Evolutionary conservation across 2,329 filamentous ascomycete species (phyloP), one percentile per base, ranked within the genome.

Genomic region (Talaromyces pinophilus): DNA sequence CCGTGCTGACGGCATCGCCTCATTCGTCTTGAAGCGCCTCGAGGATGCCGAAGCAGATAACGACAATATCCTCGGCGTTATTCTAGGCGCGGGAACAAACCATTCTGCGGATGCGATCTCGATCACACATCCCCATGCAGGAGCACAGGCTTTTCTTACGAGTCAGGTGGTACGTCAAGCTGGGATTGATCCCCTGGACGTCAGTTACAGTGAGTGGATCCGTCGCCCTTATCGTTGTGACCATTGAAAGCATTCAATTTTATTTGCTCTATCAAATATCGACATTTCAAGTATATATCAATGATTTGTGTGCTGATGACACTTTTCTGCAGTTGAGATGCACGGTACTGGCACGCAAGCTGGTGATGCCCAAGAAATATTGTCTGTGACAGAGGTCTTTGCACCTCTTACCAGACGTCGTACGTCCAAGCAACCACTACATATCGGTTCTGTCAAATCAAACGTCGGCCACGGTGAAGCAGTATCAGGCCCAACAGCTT

Each of bases 341-440:
- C 92, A 96, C 76, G 92, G 91, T 15, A 96, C 92, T 2, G 92
- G 92, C 35, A 96, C 92, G 0, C 91, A 95, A 76, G 92, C 90
- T 38, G 92, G 91, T 68, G 92, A 96, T 73, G 88, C 88, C 6
- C 90, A 88, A 3, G 93, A 97, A 76, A 93, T 94, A 89, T 83
- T 87, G 0, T 92, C 90, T 0, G 90, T 96, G 59, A 87, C 88
- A 22, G 82, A 85, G 59, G 82, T 85, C 25, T 90, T 90, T 70
- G 87, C 86, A 52, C 83, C 85, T 28, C 80, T 81, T 63, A 77
- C 83, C 69, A 79, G 81, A 48, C 81, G 74, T 67, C 81, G 87
- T 60, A 78, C 76, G 35, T 79, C 70, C 6, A 73, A 82, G 33
- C 71, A 82, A 42, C 85, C 87, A 0, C 79, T 91, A 1, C 85